Conservation (phyloP, 441 rosid species). For the Hura crepitans region DNA sequence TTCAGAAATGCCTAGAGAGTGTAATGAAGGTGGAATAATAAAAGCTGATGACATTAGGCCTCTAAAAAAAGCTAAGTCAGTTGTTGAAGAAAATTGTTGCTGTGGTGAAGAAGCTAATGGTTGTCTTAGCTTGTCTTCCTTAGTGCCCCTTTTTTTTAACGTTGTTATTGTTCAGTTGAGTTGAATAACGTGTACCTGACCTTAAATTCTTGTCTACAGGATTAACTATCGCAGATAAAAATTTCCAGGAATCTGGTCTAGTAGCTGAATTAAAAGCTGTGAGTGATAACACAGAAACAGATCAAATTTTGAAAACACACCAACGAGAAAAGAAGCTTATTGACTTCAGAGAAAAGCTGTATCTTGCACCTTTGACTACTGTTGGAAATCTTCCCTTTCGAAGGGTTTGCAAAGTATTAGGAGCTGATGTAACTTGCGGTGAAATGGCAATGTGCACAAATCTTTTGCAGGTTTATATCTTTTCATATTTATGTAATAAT, state of each 20-base stretch:
- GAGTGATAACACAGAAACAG: conserved; percentile 45
- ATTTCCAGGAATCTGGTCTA: conserved; percentile 21
- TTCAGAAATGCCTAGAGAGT: conserved; percentile 27
- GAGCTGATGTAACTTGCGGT: conserved; percentile 91
- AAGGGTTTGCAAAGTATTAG: conserved; percentile 81
- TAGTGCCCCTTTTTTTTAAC: conserved; percentile 1
- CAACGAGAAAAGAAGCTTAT: conserved; percentile 79
- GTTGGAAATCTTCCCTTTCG: conserved; percentile 96
- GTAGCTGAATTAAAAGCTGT: conserved; percentile 26
- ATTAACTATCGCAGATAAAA: conserved; percentile 29
- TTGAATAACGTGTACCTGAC: conserved; percentile 20
- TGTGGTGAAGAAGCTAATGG: conserved; percentile 37
- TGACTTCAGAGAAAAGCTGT: conserved; percentile 80
- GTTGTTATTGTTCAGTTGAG: neutral
- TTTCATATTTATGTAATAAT: conserved; percentile 7
- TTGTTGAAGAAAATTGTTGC: conserved; percentile 33
- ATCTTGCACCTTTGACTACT: conserved; percentile 89
- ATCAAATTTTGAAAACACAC: conserved; percentile 51
- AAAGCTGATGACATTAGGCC: conserved; percentile 50
- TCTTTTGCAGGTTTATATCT: conserved; percentile 71
- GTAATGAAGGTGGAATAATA: conserved; percentile 29
- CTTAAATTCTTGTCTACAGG: conserved; percentile 36
- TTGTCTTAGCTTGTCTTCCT: conserved; percentile 21
- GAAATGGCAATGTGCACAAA: conserved; percentile 99
- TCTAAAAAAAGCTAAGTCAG: conserved; percentile 60